Conservation (phyloP, 306 rosid species). For the Cicer pinnatifidum region DNA sequence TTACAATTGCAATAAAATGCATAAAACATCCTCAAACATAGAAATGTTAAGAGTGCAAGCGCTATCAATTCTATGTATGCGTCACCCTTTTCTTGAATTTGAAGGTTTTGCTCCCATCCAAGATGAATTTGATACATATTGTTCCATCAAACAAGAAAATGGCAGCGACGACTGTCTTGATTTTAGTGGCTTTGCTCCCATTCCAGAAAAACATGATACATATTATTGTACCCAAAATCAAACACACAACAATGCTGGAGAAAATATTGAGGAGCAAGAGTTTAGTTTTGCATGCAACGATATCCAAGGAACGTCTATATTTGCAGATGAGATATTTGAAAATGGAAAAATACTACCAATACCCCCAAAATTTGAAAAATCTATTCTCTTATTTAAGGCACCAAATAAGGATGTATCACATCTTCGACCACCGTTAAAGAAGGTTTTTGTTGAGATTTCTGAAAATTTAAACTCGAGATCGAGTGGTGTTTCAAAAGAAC, state of each 20-base stretch:
- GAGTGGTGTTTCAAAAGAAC: background rate
- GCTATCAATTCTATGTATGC: background rate
- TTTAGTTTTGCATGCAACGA: slow-evolving; percentile 56
- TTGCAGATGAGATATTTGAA: slow-evolving; percentile 60
- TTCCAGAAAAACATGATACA: no score
- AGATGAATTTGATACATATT: no score
- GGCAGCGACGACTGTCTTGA: no score
- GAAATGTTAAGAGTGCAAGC: slow-evolving; percentile 12
- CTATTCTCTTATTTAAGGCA: slow-evolving; percentile 30
- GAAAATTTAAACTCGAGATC: background rate
- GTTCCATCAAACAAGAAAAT: background rate
- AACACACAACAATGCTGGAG: background rate
- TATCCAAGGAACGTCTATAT: slow-evolving; percentile 42
- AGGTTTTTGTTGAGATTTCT: slow-evolving; percentile 51
- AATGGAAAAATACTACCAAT: slow-evolving; percentile 65
- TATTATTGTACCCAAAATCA: background rate
- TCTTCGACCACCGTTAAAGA: slow-evolving; percentile 55
- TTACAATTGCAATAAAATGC: no score
- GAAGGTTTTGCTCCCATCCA: background rate
- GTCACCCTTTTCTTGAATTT: background rate
- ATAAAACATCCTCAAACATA: no score
- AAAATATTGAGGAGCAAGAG: slow-evolving; percentile 42
- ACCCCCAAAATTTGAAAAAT: slow-evolving; percentile 48
- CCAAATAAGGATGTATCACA: background rate
- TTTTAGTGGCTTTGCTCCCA: no score